phyloP scores from a whole-genome alignment of 192 early-diverging fungal species.

The Umbelopsis vinacea region DNA sequence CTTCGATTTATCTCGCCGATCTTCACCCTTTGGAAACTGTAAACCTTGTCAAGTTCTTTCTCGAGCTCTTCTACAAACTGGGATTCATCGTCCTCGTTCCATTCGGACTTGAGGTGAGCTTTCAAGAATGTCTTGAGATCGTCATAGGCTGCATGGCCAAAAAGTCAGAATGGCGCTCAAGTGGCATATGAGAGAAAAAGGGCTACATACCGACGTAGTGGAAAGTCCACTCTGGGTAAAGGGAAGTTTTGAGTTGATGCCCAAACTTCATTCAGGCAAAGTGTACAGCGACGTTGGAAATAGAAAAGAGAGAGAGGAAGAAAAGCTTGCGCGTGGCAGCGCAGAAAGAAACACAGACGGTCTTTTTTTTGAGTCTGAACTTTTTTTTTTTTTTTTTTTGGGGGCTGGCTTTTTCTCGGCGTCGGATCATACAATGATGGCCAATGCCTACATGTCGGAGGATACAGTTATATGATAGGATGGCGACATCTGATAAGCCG shows the following conservation, averaged over 20 bases:
- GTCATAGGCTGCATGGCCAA: slow-evolving; percentile 59
- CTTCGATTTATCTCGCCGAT: slow-evolving; percentile 74
- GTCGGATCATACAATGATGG: background rate
- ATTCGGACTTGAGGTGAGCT: slow-evolving; percentile 55
- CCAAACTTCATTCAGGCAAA: slow-evolving; percentile 84
- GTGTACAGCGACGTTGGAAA: background rate
- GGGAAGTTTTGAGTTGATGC: slow-evolving; percentile 75
- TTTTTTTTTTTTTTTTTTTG: background rate
- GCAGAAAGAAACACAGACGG: background rate
- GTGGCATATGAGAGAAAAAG: too few relatives aligned
- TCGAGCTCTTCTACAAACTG: slow-evolving; percentile 86
- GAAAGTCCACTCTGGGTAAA: slow-evolving; percentile 87
- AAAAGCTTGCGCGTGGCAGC: too few relatives aligned
- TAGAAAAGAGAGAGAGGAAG: too few relatives aligned
- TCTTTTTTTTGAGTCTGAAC: background rate
- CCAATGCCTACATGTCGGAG: background rate
- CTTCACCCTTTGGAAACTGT: slow-evolving; percentile 77
- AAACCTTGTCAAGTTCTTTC: slow-evolving; percentile 91
- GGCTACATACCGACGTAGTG: slow-evolving; percentile 67
- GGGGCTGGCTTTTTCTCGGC: background rate
- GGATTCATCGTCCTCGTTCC: slow-evolving; percentile 85
- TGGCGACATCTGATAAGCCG: background rate
- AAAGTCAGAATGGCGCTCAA: background rate
- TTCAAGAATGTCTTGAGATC: slow-evolving; percentile 84
- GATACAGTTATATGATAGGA: background rate